Percentiles rank a stretch among this genome's conserved stretches.
Conservation (phyloP, 1,284 basidiomycete genomes). For the Fomitopsis pinicola region DNA sequence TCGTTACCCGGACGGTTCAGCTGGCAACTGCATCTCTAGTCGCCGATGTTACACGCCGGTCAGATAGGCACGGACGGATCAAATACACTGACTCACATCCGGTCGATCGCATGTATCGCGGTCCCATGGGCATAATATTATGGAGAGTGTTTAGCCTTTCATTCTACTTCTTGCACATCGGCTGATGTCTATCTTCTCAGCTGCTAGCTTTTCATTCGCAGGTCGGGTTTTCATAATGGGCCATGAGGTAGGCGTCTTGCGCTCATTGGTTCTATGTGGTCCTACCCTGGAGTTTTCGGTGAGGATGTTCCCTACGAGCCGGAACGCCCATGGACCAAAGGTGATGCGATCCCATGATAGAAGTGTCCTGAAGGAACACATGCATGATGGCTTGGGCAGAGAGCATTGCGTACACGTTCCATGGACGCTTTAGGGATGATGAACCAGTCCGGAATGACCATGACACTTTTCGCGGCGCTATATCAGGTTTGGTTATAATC, state of each 20-base stretch:
- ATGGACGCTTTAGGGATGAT: neutral
- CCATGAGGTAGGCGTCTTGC: neutral
- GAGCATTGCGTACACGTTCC: constrained; percentile 8
- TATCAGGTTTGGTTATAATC: neutral
- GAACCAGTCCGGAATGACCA: neutral
- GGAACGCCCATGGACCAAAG: neutral
- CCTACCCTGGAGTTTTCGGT: neutral
- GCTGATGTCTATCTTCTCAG: neutral
- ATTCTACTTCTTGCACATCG: neutral
- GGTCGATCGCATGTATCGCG: neutral
- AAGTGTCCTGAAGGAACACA: neutral
- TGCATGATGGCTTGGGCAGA: neutral
- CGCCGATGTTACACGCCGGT: neutral
- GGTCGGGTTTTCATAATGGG: neutral
- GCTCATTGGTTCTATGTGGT: neutral
- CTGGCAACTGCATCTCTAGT: neutral
- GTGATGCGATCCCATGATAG: constrained; percentile 11
- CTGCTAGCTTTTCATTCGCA: neutral
- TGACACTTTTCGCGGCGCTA: neutral
- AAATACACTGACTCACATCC: neutral
- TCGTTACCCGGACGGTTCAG: neutral
- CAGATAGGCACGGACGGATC: neutral
- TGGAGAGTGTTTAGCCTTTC: neutral
- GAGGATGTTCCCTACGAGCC: neutral
- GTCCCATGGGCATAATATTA: neutral